Base-by-base conservation (phyloP, 495 filamentous ascomycete genomes). In the Terfezia boudieri region DNA sequence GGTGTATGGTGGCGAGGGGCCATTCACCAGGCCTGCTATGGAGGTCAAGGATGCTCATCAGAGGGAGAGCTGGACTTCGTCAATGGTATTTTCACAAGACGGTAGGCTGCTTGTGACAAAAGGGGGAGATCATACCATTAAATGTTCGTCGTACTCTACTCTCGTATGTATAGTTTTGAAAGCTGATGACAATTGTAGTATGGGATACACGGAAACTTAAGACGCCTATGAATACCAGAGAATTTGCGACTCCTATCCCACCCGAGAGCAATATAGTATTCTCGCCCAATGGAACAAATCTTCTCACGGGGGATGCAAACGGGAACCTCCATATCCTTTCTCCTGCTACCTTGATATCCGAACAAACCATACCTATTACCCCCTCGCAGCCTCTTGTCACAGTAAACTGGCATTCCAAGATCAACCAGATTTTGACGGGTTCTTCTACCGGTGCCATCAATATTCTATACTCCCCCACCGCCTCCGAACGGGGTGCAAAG, bases 181-280 rank as follows among this genome's bases (percentile, higher is more conserved):
- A 46, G 41, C 41, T 14, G 8, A 46, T 46, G 41, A 5, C 17
- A 46, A 46, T 20, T 14, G 0, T 82, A 70, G 74, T 95, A 8
- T 98, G 90, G 90, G 90, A 98, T 68, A 95, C 82, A 4, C 78
- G 90, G 51, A 98, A 95, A 63, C 90, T 98, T 72, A 95, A 90
- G 66, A 70, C 78, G 23, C 86, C 90, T 7, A 73, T 98, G 16
- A 83, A 78, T 36, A 82, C 79, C 2, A 76, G 84, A n/a, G 83
- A 90, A 66, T 69, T 78, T 5, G 90, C 90, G 4, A 94, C 83
- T 32, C 87, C 86, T 4, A 75, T 75, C 57, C 79, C 87, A 59
- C 77, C 87, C 0, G 83, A 84, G 43, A 79, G 79, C 49, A 89
- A 84, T 60, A 94, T 98, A 64, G 74, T 76, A 50, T 98, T 94